Conservation (phyloP, 768 basidiomycete species). For the Tulasnella sp. region DNA sequence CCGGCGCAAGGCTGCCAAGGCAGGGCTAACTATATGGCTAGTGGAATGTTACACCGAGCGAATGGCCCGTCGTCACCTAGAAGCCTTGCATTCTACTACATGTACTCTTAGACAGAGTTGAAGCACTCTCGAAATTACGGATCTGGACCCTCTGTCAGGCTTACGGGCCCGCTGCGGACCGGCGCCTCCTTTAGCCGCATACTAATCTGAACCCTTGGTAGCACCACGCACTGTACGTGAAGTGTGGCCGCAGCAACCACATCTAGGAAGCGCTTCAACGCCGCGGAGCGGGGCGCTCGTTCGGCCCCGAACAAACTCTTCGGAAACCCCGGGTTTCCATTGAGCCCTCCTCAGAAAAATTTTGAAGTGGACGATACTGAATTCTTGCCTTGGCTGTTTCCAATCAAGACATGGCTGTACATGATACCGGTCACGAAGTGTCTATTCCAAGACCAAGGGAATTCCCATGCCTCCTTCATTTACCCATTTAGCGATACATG, state of each 20-base stretch:
- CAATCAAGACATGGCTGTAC: background rate
- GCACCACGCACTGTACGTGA: background rate
- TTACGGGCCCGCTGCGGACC: background rate
- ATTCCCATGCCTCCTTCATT: background rate
- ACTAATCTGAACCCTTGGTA: background rate
- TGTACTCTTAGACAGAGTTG: too few species aligned
- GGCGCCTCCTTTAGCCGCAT: background rate
- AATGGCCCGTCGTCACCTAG: background rate
- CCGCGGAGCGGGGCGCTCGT: background rate
- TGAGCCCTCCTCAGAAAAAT: background rate
- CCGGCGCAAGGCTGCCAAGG: too few species aligned
- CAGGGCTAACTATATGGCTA: too few species aligned
- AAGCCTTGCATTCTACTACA: background rate
- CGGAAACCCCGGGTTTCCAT: background rate
- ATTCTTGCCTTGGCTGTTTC: background rate
- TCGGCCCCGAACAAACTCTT: background rate
- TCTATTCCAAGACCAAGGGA: background rate
- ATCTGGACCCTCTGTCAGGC: too few species aligned
- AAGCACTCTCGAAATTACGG: too few species aligned
- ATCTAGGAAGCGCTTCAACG: background rate
- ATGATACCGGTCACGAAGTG: background rate
- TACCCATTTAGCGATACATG: background rate
- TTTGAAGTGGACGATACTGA: background rate
- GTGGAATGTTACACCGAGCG: too few species aligned
- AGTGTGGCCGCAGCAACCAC: background rate